Base-by-base conservation (phyloP, 2,329 filamentous ascomycete genomes). In the Colletotrichum camelliae region DNA sequence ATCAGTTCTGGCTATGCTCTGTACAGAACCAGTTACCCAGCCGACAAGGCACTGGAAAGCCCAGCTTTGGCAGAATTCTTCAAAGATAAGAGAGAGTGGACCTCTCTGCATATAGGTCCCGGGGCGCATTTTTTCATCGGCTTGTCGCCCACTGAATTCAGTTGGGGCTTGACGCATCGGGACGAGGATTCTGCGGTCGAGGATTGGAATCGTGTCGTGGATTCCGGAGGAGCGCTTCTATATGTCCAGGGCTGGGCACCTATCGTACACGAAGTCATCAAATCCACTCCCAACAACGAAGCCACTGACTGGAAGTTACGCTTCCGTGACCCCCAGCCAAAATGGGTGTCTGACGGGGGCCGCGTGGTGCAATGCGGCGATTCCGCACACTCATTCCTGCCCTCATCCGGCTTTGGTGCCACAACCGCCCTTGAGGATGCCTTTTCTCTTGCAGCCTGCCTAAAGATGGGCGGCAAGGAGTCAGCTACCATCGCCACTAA, bases 361-460 rank as follows among this genome's bases (percentile, higher is more conserved):
- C 82, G 84, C 3, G 81, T 86, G 3, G 79, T 86, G n/a, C 80
- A 84, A 61, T 83, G 85, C 48, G 85, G 85, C n/a, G 85, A 87
- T 71, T 83, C 84, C 0, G 85, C 85, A 4, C 85, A 87, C 77
- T 82, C 84, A 0, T 85, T 85, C 77, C 80, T 86, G 18, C 85
- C 85, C 1, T 82, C 85, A 7, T 86, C 84, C 0, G 84, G 84
- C 27, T 86, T 86, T 71, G 85, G 85, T 4, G 85, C 85, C 8
- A 86, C 84, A 4, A 85, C 86, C 77, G 85, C 85, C 2, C 85
- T 87, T 48, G 85, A 87, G 67, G 85, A 87, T 72, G 84, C 84
- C 27, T 78, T 84, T 31, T 85, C 83, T 7, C 76, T 87, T 4
- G 84, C 84, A 3, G 77, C 82, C 3, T 84, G 58, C 29, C 58